phyloP scores from a whole-genome alignment of 1,284 basidiomycete genomes.

The Xanthoconium separans region DNA sequence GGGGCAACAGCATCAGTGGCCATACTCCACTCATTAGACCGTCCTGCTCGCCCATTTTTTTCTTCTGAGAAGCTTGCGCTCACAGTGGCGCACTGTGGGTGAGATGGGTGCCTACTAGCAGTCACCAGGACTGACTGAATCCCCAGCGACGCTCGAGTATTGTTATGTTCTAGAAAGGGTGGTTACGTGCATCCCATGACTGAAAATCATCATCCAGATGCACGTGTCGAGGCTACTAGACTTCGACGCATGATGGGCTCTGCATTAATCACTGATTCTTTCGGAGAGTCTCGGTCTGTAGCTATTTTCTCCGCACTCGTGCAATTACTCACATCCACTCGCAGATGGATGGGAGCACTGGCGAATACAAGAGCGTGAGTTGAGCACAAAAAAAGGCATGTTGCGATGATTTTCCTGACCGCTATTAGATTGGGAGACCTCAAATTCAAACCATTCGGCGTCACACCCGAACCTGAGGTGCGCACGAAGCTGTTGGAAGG shows the following conservation, averaged over 20 bases:
- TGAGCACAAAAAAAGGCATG: neutral
- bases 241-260: conserved; percentile 89
- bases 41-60: conserved; percentile 76
- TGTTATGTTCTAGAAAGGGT: conserved; percentile 75
- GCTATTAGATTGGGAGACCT: conserved; percentile 80
- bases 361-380: conserved; percentile 88
- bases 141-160: conserved; percentile 82
- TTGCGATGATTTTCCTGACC: conserved; percentile 3
- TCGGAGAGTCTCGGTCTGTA: conserved; percentile 83
- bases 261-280: conserved; percentile 90
- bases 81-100: conserved; percentile 94
- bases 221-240: conserved; percentile 80
- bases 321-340: conserved; percentile 3
- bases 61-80: conserved; percentile 66
- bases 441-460: conserved; percentile 85
- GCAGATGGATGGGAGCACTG: conserved; percentile 92
- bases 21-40: conserved; percentile 83
- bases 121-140: conserved; percentile 3
- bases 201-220: conserved; percentile 91
- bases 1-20: conserved; percentile 93
- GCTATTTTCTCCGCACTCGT: neutral
- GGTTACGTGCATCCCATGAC: conserved; percentile 81
- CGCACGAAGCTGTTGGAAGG: conserved; percentile 76
- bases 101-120: conserved; percentile 23
- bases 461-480: conserved; percentile 96